Conservation (phyloP, 2,329 filamentous ascomycete species). For the Hysterium pulicare region DNA sequence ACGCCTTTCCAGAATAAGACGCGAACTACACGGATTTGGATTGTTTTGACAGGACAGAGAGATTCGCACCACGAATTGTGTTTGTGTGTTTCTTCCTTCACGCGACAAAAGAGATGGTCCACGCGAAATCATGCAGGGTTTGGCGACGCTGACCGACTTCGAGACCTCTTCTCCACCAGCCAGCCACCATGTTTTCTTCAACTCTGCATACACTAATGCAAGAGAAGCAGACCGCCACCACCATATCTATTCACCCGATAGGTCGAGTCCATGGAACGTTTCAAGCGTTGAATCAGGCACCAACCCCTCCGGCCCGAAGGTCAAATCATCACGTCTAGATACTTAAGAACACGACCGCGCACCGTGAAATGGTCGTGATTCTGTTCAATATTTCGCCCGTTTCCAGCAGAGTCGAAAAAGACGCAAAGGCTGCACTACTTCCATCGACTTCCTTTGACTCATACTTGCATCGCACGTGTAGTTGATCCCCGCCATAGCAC, state of each 20-base stretch:
- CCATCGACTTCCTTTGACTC: slow-evolving; percentile 35
- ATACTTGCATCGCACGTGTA: slow-evolving; percentile 41
- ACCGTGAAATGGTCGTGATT: slow-evolving; percentile 43
- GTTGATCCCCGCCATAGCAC: slow-evolving; percentile 17
- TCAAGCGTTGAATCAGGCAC: slow-evolving; percentile 26
- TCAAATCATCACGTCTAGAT: slow-evolving; percentile 40
- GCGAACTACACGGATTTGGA: slow-evolving; percentile 20
- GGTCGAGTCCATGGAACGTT: slow-evolving; percentile 27
- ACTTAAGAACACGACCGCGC: slow-evolving; percentile 28
- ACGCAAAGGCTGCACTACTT: slow-evolving; percentile 14
- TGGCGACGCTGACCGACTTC: slow-evolving; percentile 16
- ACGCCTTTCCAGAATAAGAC: slow-evolving; percentile 15
- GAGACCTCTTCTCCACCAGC: slow-evolving; percentile 11
- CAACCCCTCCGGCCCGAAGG: slow-evolving; percentile 21
- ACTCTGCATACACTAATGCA: slow-evolving; percentile 29
- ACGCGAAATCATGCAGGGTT: slow-evolving; percentile 14
- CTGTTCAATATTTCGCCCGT: slow-evolving; percentile 28
- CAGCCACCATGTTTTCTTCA: slow-evolving; percentile 22
- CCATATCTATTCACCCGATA: slow-evolving; percentile 15
- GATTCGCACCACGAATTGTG: slow-evolving; percentile 22
- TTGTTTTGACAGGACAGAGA: slow-evolving; percentile 5
- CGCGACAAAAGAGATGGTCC: slow-evolving; percentile 17
- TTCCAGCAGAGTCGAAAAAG: slow-evolving; percentile 20
- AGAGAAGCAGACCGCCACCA: slow-evolving; percentile 18
- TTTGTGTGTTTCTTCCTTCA: slow-evolving; percentile 13